A percentile compares a stretch with the other conserved stretches of the same genome.
These are phyloP conservation scores for Verticillium tricorpus DNA, from an alignment of 2,329 filamentous ascomycete genomes.

Conservation along the genomic window DNA sequence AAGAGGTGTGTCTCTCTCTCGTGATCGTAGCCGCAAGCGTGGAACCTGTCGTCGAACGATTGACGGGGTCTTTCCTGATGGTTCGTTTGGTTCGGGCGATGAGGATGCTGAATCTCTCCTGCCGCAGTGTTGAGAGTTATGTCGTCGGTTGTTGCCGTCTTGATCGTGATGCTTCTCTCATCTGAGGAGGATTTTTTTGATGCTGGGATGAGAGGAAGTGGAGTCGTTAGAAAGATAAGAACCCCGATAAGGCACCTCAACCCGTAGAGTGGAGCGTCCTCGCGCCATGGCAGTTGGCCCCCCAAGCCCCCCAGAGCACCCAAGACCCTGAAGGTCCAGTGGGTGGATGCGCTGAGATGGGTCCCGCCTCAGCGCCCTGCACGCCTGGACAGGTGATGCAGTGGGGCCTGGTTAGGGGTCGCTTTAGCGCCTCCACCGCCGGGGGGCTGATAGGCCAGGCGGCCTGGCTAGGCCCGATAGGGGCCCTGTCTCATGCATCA, in stretches of 20 bases:
- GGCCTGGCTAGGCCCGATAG: neutral
- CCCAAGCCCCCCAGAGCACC: neutral
- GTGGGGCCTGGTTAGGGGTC: neutral
- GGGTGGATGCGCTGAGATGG: neutral
- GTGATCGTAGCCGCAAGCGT: neutral
- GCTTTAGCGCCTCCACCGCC: neutral
- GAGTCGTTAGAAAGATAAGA: neutral
- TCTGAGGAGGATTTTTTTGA: neutral
- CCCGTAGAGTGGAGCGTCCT: too few relatives aligned
- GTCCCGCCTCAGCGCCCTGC: neutral
- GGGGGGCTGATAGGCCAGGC: neutral
- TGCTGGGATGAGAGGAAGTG: neutral
- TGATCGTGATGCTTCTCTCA: neutral
- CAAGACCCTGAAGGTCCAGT: neutral
- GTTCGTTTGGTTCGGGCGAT: neutral
- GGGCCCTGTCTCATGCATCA: neutral
- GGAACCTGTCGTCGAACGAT: neutral
- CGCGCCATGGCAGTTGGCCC: too few relatives aligned
- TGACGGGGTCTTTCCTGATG: neutral
- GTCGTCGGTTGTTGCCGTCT: neutral
- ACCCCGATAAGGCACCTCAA: neutral
- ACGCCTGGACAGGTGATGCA: neutral
- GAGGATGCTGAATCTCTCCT: neutral
- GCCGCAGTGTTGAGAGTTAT: neutral
- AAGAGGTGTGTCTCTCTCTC: neutral